Percentiles rank a stretch among this genome's conserved stretches.
Conservation (phyloP, 2,329 filamentous ascomycete species). For the Ceratocystis albifundus region DNA sequence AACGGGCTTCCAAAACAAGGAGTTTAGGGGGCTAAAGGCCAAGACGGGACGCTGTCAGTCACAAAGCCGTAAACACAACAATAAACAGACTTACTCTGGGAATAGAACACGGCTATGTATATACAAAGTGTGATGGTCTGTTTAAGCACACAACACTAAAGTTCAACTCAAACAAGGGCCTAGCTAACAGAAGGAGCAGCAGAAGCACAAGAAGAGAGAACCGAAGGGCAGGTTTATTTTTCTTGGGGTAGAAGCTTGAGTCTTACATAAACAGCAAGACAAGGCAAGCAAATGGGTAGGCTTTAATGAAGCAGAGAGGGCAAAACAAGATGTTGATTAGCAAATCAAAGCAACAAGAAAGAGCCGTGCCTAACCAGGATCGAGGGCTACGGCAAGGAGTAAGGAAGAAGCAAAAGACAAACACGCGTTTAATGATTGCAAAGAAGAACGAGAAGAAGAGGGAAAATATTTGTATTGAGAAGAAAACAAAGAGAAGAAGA, state of each 20-base stretch:
- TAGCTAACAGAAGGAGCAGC: not conserved
- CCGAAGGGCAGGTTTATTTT: not conserved
- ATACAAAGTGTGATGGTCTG: not conserved
- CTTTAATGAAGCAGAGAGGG: not conserved
- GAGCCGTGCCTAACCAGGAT: not conserved
- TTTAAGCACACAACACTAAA: not conserved
- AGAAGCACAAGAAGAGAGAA: not conserved
- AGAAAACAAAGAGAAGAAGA: constrained; percentile 6
- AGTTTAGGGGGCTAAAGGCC: not conserved
- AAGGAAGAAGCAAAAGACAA: constrained; percentile 3
- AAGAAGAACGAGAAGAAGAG: not conserved
- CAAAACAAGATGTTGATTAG: constrained; percentile 3
- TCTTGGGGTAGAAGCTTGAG: not conserved
- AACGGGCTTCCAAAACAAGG: not conserved
- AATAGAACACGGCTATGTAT: not conserved
- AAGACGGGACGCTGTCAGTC: not conserved
- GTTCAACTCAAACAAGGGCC: not conserved
- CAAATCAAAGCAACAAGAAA: not conserved
- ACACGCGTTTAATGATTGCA: not conserved
- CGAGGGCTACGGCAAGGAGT: not conserved
- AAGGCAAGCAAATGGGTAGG: not conserved
- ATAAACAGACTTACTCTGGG: not conserved
- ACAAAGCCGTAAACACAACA: not conserved
- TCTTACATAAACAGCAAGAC: constrained; percentile 1
- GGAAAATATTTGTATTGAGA: not conserved